Conservation (phyloP, 106 monocot species). For the Amphibolis antarctica region DNA sequence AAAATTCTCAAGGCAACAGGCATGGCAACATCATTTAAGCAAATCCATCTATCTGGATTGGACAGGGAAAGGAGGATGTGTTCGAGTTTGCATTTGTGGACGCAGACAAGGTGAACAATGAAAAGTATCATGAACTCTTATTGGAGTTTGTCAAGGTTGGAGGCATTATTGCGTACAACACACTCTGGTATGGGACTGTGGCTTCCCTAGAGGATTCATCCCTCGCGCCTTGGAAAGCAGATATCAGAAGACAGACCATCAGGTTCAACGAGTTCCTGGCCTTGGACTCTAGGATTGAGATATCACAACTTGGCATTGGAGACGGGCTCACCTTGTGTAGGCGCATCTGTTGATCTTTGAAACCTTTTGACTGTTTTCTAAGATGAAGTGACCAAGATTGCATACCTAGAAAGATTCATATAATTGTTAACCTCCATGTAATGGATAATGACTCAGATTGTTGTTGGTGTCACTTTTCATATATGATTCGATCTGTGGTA, state of each 20-base stretch:
- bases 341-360: not conserved
- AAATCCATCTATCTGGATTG: too few relatives aligned
- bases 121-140: conserved; percentile 6
- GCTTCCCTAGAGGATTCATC: conserved; percentile 8
- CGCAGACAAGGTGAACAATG: conserved; percentile 10
- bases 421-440: too few relatives aligned
- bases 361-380: too few relatives aligned
- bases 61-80: conserved; percentile 2
- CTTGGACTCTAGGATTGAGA: conserved; percentile 4
- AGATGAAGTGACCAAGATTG: too few relatives aligned
- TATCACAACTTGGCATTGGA: conserved; percentile 7
- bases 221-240: not conserved
- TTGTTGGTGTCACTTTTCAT: too few relatives aligned
- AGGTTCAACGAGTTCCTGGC: conserved; percentile 8
- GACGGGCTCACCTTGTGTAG: conserved; percentile 8
- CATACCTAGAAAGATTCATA: too few relatives aligned
- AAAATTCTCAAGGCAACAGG: too few relatives aligned
- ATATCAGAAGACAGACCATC: not conserved
- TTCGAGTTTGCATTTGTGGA: conserved; percentile 17
- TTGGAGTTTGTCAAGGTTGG: conserved; percentile 44
- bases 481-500: too few relatives aligned
- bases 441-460: too few relatives aligned
- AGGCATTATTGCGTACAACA: conserved; percentile 50
- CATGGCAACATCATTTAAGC: too few relatives aligned
- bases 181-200: conserved; percentile 44